These are phyloP conservation scores for Endocalyx cinctus DNA, from an alignment of 2,329 filamentous ascomycete genomes.

Conservation along the genomic window DNA sequence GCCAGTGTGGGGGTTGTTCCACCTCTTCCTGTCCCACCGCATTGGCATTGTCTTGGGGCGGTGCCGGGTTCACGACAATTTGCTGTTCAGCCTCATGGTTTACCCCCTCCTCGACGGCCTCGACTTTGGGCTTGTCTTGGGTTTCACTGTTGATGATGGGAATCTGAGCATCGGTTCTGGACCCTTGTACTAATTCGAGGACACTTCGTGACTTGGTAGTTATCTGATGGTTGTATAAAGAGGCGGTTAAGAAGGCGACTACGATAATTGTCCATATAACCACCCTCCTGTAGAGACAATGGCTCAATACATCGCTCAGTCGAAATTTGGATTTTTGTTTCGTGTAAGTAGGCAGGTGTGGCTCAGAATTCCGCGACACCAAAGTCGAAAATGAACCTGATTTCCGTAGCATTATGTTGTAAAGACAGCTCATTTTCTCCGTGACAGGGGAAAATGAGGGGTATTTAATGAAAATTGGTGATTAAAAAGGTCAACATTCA, in stretches of 20 bases:
- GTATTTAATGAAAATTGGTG: too few species aligned
- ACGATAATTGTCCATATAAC: conserved; percentile 45
- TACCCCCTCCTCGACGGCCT: too few species aligned
- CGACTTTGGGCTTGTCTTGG: too few species aligned
- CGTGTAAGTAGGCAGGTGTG: conserved; percentile 23
- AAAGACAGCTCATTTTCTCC: conserved; percentile 20
- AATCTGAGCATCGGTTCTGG: too few species aligned
- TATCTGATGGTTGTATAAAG: conserved; percentile 31
- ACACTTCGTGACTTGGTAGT: conserved; percentile 20
- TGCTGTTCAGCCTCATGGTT: too few species aligned
- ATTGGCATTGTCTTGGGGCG: too few species aligned
- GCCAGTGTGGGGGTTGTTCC: conserved; percentile 27
- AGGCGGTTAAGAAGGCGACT: conserved; percentile 35
- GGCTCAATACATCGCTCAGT: conserved; percentile 42
- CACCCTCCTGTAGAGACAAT: conserved; percentile 49
- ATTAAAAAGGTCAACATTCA: too few species aligned
- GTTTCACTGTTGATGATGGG: too few species aligned
- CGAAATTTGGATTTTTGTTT: conserved; percentile 35
- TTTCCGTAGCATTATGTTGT: conserved; percentile 19
- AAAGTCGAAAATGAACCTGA: conserved; percentile 12
- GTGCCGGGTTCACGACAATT: too few species aligned
- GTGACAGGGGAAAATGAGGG: conserved; percentile 1
- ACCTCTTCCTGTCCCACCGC: conserved; percentile 16
- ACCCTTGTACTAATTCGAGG: conserved; percentile 22
- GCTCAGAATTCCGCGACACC: conserved; percentile 18